Evolutionary conservation across 441 rosid genomes (phyloP), one percentile per base, ranked within the genome.

Genomic region (Isatis lusitanica): DNA sequence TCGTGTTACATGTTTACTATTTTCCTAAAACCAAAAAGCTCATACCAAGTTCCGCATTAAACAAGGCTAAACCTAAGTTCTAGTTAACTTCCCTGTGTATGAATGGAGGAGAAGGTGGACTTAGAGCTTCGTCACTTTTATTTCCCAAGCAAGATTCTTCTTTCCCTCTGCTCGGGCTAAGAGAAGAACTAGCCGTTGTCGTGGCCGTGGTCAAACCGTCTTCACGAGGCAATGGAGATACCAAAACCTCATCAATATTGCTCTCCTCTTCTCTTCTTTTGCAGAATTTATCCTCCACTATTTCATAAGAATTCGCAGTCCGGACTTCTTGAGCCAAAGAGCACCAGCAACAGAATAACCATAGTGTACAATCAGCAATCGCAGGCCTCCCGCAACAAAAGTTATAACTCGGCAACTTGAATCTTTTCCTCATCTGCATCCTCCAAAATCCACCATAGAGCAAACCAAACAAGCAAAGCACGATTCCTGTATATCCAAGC

Each of bases 361-460:
- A 92, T 16, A 87, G 81, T 0, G 85, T 66, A 50, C 91, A 92
- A 78, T 92, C 97, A 3, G 87, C 77, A 55, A 80, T 55, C 5
- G 71, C 77, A 0, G 93, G 83, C 15, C 74, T 60, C 11, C 92
- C 89, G 10, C 71, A 90, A 76, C 96, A 88, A 70, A 87, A 87
- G 61, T 80, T 63, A 70, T 85, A 90, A 28, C 88, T 58, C 4
- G 92, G 94, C 57, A 92, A 78, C 75, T 86, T 87, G 69, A 79
- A 90, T 61, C 96, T 84, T 77, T 83, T 92, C 68, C 97, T 86
- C 86, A 88, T 85, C 63, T 90, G 94, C 21, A 90, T 88, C 81
- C 97, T 86, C 97, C 97, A 92, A 72, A 90, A 92, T 24, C 97
- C 96, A 71, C 96, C 97, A 42, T 90, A 90, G 28, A 90, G 87